Percentiles rank a stretch among this genome's conserved stretches.
Conservation (phyloP, 1,284 basidiomycete species). For the Cerrena zonata region DNA sequence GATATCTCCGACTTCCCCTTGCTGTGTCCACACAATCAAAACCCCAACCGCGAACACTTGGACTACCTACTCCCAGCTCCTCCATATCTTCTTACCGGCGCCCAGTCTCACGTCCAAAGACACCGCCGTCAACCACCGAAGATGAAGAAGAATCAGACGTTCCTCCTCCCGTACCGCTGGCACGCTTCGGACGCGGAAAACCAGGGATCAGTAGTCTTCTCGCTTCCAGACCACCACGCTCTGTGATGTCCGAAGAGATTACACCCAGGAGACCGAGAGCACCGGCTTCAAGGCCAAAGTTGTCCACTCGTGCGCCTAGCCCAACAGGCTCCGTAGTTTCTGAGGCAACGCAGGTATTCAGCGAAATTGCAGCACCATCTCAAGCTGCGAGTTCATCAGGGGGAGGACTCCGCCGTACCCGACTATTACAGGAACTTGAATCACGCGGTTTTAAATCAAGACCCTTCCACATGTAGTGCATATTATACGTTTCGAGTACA, state of each 20-base stretch:
- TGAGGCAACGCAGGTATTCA: constrained; percentile 24
- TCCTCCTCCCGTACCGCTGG: constrained; percentile 21
- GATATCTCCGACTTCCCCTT: constrained; percentile 67
- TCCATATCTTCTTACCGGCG: constrained; percentile 26
- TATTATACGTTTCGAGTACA: neutral
- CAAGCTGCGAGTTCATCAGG: constrained; percentile 14
- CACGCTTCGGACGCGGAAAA: constrained; percentile 17
- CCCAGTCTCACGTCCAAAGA: constrained; percentile 21
- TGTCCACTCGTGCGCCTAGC: constrained; percentile 24
- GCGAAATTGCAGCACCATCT: constrained; percentile 18
- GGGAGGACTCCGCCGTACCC: constrained; percentile 36
- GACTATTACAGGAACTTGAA: constrained; percentile 52
- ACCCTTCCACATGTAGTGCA: neutral
- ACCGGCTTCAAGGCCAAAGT: constrained; percentile 16
- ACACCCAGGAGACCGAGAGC: constrained; percentile 1
- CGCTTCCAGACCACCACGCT: constrained; percentile 17
- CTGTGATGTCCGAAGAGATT: constrained; percentile 30
- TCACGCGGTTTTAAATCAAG: constrained; percentile 26
- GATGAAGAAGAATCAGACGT: constrained; percentile 23
- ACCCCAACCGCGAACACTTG: constrained; percentile 11
- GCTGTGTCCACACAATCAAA: constrained; percentile 23
- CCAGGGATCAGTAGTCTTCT: constrained; percentile 37
- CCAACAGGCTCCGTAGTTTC: constrained; percentile 35
- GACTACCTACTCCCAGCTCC: constrained; percentile 9
- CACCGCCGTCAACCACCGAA: constrained; percentile 21